Percentiles rank a stretch among this genome's conserved stretches.
Evolutionary conservation across 352 stramenopile species (phyloP).

Genomic region (Globisporangium radiosum): DNA sequence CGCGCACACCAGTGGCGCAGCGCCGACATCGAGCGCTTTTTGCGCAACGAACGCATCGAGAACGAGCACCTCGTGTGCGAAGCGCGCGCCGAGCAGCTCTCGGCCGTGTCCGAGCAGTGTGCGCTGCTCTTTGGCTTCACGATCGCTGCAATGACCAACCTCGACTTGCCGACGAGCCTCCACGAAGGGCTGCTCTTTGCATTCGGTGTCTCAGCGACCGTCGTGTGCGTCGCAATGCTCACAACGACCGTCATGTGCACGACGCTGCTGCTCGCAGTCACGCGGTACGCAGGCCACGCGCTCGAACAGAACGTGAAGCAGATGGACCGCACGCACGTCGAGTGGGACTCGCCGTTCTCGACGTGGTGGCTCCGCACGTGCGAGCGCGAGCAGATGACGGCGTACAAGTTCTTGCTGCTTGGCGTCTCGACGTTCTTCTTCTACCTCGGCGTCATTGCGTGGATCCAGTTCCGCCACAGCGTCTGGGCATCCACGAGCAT

Average conservation of each 20-base stretch:
- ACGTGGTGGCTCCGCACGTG: conserved; percentile 60
- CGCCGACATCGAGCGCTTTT: conserved; percentile 59
- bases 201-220: conserved; percentile 37
- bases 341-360: conserved; percentile 51
- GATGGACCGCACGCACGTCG: conserved; percentile 38
- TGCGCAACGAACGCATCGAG: conserved; percentile 56
- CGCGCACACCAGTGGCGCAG: conserved; percentile 59
- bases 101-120: conserved; percentile 60
- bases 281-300: conserved; percentile 45
- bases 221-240: conserved; percentile 53
- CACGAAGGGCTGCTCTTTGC: conserved; percentile 27
- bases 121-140: conserved; percentile 66
- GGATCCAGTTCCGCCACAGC: conserved; percentile 63
- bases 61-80: conserved; percentile 58
- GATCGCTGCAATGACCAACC: conserved; percentile 57
- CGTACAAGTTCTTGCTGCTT: conserved; percentile 67
- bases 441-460: conserved; percentile 48
- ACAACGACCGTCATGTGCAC: conserved; percentile 62
- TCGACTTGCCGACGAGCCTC: conserved; percentile 33
- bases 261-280: conserved; percentile 59
- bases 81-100: conserved; percentile 62
- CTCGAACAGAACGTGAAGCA: conserved; percentile 46
- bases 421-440: conserved; percentile 70
- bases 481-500: conserved; percentile 34
- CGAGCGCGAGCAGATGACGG: conserved; percentile 61